Evolutionary conservation across 768 basidiomycete genomes (phyloP), one percentile per base, ranked within the genome.

Genomic region (Kwoniella mangroviensis): DNA sequence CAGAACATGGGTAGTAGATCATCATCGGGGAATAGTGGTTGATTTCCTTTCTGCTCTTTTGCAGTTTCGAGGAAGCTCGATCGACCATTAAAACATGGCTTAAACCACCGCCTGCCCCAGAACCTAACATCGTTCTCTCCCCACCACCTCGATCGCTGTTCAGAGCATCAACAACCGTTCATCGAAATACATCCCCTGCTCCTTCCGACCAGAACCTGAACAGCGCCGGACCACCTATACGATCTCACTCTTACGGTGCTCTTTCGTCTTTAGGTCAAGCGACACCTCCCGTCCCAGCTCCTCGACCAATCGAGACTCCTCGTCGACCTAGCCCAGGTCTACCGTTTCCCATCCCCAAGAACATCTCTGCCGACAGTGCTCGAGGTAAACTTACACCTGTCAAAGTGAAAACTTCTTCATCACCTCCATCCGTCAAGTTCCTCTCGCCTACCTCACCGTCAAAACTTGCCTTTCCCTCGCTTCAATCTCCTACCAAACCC

Each of bases 401-500:
- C 53, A 61, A 41, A 24, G 41, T 63, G 42, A 56, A 62, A 17
- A 67, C 59, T 5, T 57, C 72, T 54, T 49, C 71, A 61, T 54
- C 72, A 2, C 45, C 61, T 67, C 52, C 67, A 3, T 41, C 71
- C 0, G 63, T 74, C 9, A 72, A 61, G 40, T 70, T 79, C 62
- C 62, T 69, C 4, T 66, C 72, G 21, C 73, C 77, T 28, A 65
- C 65, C 21, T 75, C 75, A 26, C 77, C 77, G 0, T 65, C 55
- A 10, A 65, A 64, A 22, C 58, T 76, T 1, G 68, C 77, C 11
- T 80, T 80, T 52, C 75, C 76, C 9, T 49, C 66, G 2, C 69
- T 79, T 12, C 75, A 73, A 40, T 79, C 75, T 4, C 79, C 77
- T 6, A 75, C 75, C 24, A 41, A 56, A 49, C 68, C 77, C 4